A percentile compares a stretch with the other conserved stretches of the same genome.
These are phyloP conservation scores for Pythium aquatile DNA, from an alignment of 352 stramenopile genomes.

Conservation along the genomic window DNA sequence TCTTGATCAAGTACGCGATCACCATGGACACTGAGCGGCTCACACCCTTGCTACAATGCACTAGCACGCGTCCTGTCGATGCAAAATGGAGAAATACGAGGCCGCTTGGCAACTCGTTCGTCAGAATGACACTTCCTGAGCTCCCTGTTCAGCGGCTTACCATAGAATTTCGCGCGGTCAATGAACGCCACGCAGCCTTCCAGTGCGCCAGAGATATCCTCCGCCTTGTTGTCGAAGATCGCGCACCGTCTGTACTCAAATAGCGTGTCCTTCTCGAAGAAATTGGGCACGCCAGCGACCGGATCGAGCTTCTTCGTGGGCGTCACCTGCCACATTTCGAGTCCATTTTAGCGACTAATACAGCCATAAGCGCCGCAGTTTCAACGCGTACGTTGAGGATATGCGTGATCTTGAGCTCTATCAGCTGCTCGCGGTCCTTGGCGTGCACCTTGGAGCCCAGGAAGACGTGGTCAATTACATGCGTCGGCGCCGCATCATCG, in stretches of 20 bases:
- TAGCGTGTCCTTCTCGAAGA: conserved; percentile 86
- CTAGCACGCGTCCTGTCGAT: conserved; percentile 72
- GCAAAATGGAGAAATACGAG: neutral
- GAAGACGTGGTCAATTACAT: conserved; percentile 72
- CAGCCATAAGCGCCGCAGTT: neutral
- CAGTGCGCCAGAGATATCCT: conserved; percentile 82
- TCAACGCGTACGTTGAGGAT: conserved; percentile 64
- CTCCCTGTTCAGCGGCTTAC: conserved; percentile 30
- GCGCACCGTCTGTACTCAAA: conserved; percentile 84
- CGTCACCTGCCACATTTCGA: conserved; percentile 50
- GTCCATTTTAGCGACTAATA: neutral
- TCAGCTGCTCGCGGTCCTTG: conserved; percentile 59
- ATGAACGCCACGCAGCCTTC: conserved; percentile 88
- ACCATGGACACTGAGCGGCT: conserved; percentile 89
- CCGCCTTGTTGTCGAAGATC: conserved; percentile 89
- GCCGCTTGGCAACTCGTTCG: conserved; percentile 16
- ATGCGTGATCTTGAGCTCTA: conserved; percentile 69
- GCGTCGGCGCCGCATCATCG: conserved; percentile 42
- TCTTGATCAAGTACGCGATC: conserved; percentile 90
- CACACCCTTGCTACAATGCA: conserved; percentile 92
- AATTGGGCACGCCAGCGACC: conserved; percentile 86
- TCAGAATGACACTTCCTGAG: neutral
- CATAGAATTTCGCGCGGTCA: conserved; percentile 90
- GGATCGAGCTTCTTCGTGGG: conserved; percentile 76
- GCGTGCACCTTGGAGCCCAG: conserved; percentile 68